Evolutionary conservation across 371 early-diverging fungal genomes (phyloP).

Genomic region (Lichtheimia ornata): DNA sequence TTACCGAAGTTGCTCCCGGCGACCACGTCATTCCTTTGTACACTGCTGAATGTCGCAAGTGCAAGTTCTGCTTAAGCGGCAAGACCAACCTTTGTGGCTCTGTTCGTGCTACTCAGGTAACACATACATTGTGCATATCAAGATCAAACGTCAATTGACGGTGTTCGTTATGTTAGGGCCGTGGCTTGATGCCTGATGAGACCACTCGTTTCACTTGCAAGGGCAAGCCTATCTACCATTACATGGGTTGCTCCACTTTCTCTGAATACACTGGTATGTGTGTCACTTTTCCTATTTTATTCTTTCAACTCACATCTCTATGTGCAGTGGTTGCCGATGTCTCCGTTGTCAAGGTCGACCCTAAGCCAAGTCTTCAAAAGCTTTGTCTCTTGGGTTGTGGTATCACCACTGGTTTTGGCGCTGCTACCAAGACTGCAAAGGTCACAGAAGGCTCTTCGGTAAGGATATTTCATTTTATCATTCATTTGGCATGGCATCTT

Average conservation of each 20-base stretch:
- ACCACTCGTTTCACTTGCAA: slow-evolving; percentile 93
- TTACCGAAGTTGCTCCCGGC: slow-evolving; percentile 85
- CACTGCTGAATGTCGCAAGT: slow-evolving; percentile 89
- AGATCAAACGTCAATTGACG: neutral
- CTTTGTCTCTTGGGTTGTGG: slow-evolving; percentile 94
- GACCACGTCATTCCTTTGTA: slow-evolving; percentile 97
- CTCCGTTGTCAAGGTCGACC: slow-evolving; percentile 87
- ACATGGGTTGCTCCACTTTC: slow-evolving; percentile 97
- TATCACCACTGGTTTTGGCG: slow-evolving; percentile 95
- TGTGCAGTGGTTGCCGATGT: slow-evolving; percentile 80
- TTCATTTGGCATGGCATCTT: neutral
- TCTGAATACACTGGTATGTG: slow-evolving; percentile 83
- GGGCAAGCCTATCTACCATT: slow-evolving; percentile 87
- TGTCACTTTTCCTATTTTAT: neutral
- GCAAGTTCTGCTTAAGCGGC: slow-evolving; percentile 94
- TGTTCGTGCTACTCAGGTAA: slow-evolving; percentile 86
- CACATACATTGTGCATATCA: neutral
- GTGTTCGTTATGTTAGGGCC: slow-evolving; percentile 56
- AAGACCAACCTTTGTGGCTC: slow-evolving; percentile 96
- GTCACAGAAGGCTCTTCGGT: slow-evolving; percentile 73
- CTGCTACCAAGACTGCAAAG: slow-evolving; percentile 91
- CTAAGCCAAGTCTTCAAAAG: slow-evolving; percentile 80
- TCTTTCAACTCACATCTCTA: neutral
- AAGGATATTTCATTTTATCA: slow-evolving; percentile 11
- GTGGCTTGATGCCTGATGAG: slow-evolving; percentile 94